A percentile compares a stretch with the other conserved stretches of the same genome.
phyloP scores from a whole-genome alignment of 2,329 filamentous ascomycete species.

The Pseudogymnoascus sp. region DNA sequence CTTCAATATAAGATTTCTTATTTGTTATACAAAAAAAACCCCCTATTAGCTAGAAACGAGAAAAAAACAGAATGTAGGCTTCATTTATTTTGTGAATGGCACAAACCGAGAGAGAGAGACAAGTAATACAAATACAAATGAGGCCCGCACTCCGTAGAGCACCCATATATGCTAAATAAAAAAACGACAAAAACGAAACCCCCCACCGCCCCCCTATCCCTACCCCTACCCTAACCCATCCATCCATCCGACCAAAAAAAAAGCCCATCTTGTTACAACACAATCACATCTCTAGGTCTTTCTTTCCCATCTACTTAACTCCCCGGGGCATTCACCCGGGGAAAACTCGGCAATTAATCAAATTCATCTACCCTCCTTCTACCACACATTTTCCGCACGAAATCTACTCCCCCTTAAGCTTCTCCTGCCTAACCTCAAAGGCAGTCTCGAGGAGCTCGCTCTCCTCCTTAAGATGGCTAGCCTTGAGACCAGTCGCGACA shows the following conservation, averaged over 20 bases:
- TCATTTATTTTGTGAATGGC: not conserved
- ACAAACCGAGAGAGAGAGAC: not conserved
- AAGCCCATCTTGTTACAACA: constrained; percentile 5
- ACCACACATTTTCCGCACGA: too few relatives aligned
- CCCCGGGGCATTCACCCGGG: not conserved
- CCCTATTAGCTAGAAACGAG: not conserved
- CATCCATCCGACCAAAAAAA: too few relatives aligned
- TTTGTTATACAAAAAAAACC: not conserved
- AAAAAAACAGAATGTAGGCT: not conserved
- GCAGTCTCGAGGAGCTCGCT: constrained; percentile 66
- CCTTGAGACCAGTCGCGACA: constrained; percentile 89
- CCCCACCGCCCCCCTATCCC: not conserved
- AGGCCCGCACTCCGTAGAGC: constrained; percentile 3
- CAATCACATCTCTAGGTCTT: not conserved
- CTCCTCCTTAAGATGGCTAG: constrained; percentile 85
- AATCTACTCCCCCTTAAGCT: constrained; percentile 53
- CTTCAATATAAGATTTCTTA: not conserved
- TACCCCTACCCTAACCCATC: not conserved
- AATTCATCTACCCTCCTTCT: not conserved
- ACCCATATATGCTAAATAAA: constrained; percentile 2
- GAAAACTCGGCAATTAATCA: not conserved
- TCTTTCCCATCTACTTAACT: not conserved
- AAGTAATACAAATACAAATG: not conserved
- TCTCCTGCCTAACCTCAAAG: constrained; percentile 58
- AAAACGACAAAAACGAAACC: not conserved